These are phyloP conservation scores for Hsuehochloa calcarea DNA, from an alignment of 176 grass and related monocot species.

Conservation along the genomic window DNA sequence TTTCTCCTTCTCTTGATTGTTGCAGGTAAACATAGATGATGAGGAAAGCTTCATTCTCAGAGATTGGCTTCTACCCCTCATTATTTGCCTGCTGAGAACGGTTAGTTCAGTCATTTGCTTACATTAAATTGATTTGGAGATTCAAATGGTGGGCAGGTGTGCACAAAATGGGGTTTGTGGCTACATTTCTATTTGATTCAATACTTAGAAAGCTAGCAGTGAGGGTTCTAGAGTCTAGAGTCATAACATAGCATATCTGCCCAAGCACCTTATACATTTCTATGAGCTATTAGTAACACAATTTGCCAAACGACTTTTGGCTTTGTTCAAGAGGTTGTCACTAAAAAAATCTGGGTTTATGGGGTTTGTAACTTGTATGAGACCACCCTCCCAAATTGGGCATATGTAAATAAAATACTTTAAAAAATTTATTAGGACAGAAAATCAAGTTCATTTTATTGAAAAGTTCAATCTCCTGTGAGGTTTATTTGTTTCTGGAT, in stretches of 20 bases:
- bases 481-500: slow-evolving; percentile 22
- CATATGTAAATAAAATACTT: neutral
- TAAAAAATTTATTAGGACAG: neutral
- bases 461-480: neutral
- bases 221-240: slow-evolving; percentile 2
- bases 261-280: neutral
- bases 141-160: slow-evolving; percentile 6
- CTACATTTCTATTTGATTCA: neutral
- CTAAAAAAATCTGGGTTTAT: neutral
- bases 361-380: slow-evolving; percentile 10
- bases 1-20: slow-evolving; percentile 18
- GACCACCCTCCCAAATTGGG: neutral
- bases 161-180: neutral
- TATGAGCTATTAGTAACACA: neutral
- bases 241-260: neutral
- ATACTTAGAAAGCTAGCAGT: neutral
- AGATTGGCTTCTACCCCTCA: slow-evolving; percentile 88
- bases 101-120: slow-evolving; percentile 50
- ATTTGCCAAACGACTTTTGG: neutral
- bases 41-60: slow-evolving; percentile 75
- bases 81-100: slow-evolving; percentile 89
- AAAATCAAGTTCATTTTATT: slow-evolving; percentile 9
- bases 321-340: neutral
- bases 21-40: slow-evolving; percentile 59
- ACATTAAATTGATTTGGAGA: neutral